Percentiles rank a stretch among this genome's conserved stretches.
These are phyloP conservation scores for Emergomyces pasteurianus DNA, from an alignment of 2,329 filamentous ascomycete genomes.

Conservation along the genomic window DNA sequence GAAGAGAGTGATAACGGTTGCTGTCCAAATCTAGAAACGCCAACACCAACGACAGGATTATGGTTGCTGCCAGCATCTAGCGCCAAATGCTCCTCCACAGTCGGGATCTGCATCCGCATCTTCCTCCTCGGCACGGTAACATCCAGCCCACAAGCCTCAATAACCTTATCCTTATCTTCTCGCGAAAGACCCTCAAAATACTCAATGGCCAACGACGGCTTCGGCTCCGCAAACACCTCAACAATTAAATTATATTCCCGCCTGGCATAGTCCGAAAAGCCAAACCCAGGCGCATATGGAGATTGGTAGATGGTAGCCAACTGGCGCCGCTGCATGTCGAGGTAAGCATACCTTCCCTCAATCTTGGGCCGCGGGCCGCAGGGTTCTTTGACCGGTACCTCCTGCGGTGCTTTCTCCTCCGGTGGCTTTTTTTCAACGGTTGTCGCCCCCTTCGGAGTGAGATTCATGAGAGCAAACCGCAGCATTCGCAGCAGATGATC, in stretches of 20 bases:
- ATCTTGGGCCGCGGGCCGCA: constrained; percentile 15
- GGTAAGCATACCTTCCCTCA: constrained; percentile 27
- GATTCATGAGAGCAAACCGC: constrained; percentile 31
- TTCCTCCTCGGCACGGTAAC: constrained; percentile 19
- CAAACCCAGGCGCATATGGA: constrained; percentile 32
- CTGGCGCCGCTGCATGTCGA: constrained; percentile 28
- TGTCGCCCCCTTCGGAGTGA: constrained; percentile 26
- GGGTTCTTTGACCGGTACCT: constrained; percentile 20
- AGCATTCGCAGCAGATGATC: constrained; percentile 32
- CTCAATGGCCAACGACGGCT: constrained; percentile 30
- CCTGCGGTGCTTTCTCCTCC: constrained; percentile 22
- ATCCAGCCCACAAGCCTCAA: constrained; percentile 31
- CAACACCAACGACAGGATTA: background rate
- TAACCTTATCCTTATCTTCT: constrained; percentile 31
- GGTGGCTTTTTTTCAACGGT: constrained; percentile 26
- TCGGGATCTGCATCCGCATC: background rate
- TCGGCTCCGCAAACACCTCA: constrained; percentile 23
- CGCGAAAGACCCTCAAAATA: constrained; percentile 29
- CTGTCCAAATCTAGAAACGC: constrained; percentile 15
- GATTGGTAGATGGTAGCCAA: constrained; percentile 31
- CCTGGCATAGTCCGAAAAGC: constrained; percentile 31
- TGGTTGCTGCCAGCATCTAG: constrained; percentile 7
- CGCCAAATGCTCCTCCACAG: constrained; percentile 12
- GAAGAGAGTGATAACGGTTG: constrained; percentile 11
- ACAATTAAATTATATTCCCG: constrained; percentile 26